phyloP scores from a whole-genome alignment of 176 grass and related monocot genomes.

The Chloris gayana region DNA sequence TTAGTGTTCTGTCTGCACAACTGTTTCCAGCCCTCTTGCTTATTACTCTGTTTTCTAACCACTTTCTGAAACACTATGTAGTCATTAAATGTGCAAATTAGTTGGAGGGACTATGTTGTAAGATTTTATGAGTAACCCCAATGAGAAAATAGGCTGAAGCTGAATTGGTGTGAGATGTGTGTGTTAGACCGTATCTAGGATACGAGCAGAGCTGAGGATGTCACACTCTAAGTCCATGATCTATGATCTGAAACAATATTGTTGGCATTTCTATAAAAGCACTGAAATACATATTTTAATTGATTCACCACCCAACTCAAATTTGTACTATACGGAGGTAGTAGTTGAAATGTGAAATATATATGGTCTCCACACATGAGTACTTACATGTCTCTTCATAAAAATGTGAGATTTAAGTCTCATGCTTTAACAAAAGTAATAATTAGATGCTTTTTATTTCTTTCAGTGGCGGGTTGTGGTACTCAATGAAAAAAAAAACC shows the following conservation, averaged over 20 bases:
- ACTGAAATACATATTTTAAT: too few relatives aligned
- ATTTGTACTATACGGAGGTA: too few relatives aligned
- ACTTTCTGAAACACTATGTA: background rate
- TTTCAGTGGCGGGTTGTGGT: background rate
- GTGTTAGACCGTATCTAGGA: background rate
- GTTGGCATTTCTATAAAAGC: background rate
- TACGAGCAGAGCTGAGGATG: background rate
- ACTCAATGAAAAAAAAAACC: background rate
- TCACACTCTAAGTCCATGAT: slow-evolving; percentile 1
- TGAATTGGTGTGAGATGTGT: background rate
- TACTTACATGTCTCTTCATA: background rate
- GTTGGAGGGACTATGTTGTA: background rate
- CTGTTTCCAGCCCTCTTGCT: background rate
- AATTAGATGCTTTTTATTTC: background rate
- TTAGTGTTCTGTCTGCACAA: background rate
- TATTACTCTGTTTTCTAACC: background rate
- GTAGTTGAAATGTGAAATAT: background rate
- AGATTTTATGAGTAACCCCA: background rate
- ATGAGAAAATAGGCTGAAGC: background rate
- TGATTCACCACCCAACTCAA: too few relatives aligned
- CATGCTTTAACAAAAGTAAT: background rate
- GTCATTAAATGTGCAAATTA: background rate
- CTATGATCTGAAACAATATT: slow-evolving; percentile 17
- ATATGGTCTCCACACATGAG: background rate
- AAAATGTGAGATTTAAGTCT: background rate